These are phyloP conservation scores for Cucurbita moschata DNA, from an alignment of 306 rosid genomes.

Conservation along the genomic window DNA sequence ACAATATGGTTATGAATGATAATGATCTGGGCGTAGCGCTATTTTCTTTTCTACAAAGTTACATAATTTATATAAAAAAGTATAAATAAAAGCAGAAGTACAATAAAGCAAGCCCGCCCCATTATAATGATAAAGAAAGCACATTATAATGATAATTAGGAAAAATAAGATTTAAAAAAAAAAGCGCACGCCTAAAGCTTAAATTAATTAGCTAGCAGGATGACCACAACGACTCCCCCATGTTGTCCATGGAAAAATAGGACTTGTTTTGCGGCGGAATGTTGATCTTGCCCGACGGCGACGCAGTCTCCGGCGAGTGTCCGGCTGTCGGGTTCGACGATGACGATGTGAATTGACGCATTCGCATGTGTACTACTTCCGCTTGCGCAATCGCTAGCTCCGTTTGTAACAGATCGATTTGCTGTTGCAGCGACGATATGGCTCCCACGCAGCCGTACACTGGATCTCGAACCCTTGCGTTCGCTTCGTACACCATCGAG, in stretches of 20 bases:
- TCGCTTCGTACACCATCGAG: constrained; percentile 91
- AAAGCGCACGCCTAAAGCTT: neutral
- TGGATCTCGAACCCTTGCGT: constrained; percentile 89
- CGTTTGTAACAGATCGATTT: constrained; percentile 61
- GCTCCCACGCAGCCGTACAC: constrained; percentile 95
- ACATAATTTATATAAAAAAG: neutral
- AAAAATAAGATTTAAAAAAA: constrained; percentile 9
- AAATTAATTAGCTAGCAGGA: constrained; percentile 32
- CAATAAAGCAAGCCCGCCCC: constrained; percentile 7
- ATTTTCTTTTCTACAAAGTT: neutral
- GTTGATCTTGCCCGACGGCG: constrained; percentile 15
- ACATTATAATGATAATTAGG: constrained; percentile 14
- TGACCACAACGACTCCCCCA: constrained; percentile 68
- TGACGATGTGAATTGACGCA: constrained; percentile 22
- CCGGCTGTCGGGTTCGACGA: neutral
- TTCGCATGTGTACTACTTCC: constrained; percentile 60
- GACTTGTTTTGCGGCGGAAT: constrained; percentile 38
- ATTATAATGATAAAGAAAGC: constrained; percentile 6
- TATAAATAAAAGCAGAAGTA: neutral
- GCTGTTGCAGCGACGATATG: constrained; percentile 78
- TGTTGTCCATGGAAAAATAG: constrained; percentile 46
- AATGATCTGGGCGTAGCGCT: neutral
- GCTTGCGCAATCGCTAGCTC: constrained; percentile 73
- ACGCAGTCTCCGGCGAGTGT: constrained; percentile 3
- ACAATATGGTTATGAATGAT: constrained; percentile 5